These are phyloP conservation scores for Marsdenia floribunda DNA, from an alignment of 257 asterid genomes.

Conservation along the genomic window DNA sequence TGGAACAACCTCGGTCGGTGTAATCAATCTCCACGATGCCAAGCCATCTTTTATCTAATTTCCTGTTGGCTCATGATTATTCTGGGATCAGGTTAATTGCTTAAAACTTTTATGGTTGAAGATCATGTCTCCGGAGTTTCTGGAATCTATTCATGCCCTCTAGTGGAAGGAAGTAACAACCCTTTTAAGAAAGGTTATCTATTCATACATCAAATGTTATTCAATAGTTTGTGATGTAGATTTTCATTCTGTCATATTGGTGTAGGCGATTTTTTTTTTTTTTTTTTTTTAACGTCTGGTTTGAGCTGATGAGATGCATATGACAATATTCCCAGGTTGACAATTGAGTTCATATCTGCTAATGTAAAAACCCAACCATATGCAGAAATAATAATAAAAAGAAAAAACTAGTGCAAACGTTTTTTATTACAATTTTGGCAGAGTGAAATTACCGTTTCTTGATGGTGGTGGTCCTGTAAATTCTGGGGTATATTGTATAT, in stretches of 20 bases:
- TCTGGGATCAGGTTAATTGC: background rate
- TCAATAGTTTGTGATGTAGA: background rate
- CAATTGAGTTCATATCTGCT: background rate
- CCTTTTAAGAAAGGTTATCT: background rate
- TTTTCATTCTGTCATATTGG: background rate
- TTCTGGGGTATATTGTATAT: too few relatives aligned
- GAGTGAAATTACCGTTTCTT: too few relatives aligned
- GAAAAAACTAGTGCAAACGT: background rate
- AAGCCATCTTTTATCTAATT: background rate
- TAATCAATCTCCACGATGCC: background rate
- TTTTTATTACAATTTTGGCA: background rate
- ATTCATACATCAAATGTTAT: background rate
- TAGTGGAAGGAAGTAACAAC: background rate
- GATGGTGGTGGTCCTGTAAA: too few relatives aligned
- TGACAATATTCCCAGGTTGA: background rate
- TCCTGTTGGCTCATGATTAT: background rate
- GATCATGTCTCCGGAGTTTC: background rate
- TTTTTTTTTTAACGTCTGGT: background rate
- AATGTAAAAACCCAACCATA: background rate
- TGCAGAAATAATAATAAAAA: background rate
- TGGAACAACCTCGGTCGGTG: background rate
- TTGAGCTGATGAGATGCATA: background rate
- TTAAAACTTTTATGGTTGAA: background rate
- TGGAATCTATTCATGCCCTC: background rate
- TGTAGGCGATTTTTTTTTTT: background rate